These are phyloP conservation scores for Echites panduratus DNA, from an alignment of 257 asterid genomes.

Conservation along the genomic window DNA sequence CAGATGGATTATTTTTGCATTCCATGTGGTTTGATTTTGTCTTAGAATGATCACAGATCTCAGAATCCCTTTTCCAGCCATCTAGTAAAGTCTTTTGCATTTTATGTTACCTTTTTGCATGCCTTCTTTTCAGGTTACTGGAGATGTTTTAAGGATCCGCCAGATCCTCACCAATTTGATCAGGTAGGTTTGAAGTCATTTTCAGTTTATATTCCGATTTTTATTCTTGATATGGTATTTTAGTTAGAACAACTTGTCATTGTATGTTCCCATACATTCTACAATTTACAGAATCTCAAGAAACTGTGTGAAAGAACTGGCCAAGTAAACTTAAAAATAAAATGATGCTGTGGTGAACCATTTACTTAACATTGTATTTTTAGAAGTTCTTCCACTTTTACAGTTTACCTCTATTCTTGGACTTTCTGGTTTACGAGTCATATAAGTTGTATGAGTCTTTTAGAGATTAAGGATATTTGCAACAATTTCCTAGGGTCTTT, in stretches of 20 bases:
- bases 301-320: not conserved
- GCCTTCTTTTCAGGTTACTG: slow-evolving; percentile 48
- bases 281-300: not conserved
- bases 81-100: not conserved
- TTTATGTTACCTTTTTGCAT: not conserved
- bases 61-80: not conserved
- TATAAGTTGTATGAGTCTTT: too few species aligned
- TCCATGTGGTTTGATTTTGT: not conserved
- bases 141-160: slow-evolving; percentile 88
- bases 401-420: too few species aligned
- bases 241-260: not conserved
- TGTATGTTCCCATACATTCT: not conserved
- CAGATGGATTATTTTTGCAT: not conserved
- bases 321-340: not conserved
- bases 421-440: too few species aligned
- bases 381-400: too few species aligned
- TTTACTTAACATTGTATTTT: not conserved
- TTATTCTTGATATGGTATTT: not conserved
- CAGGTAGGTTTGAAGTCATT: slow-evolving; percentile 41
- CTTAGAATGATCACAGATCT: not conserved
- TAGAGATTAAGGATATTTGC: too few species aligned
- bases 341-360: not conserved
- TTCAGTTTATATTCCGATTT: not conserved
- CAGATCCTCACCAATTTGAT: slow-evolving; percentile 87
- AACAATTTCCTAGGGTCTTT: too few species aligned